Evolutionary conservation across 805 yeast species (phyloP).

Genomic region (Clavispora fructus): DNA sequence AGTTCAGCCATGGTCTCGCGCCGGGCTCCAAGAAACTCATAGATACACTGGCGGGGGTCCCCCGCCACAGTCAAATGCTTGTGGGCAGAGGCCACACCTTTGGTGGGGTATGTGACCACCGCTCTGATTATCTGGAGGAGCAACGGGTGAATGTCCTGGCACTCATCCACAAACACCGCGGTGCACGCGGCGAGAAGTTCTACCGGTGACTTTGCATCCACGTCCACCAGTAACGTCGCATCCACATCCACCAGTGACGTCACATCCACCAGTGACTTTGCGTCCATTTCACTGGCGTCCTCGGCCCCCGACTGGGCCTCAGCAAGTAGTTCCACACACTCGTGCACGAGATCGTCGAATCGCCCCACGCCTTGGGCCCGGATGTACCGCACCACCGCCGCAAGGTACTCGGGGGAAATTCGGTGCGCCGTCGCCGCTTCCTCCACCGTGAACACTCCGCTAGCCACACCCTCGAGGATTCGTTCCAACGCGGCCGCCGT

Average conservation of each 20-base stretch:
- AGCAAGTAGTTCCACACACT: conserved; percentile 19
- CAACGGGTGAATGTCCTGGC: conserved; percentile 60
- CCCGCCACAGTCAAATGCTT: conserved; percentile 66
- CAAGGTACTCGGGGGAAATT: conserved; percentile 24
- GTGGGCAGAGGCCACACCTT: conserved; percentile 1
- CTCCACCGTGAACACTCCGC: conserved; percentile 16
- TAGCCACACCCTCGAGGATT: conserved; percentile 19
- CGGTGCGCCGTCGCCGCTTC: conserved; percentile 20
- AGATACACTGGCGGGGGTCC: conserved; percentile 67
- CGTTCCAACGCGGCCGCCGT: conserved; percentile 20
- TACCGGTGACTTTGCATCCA: too few relatives aligned
- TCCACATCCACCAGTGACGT: too few relatives aligned
- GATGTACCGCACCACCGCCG: conserved; percentile 23
- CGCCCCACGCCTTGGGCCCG: conserved; percentile 30
- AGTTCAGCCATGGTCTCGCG: conserved; percentile 27
- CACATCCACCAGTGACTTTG: too few relatives aligned
- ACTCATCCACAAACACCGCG: conserved; percentile 61
- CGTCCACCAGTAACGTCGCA: too few relatives aligned
- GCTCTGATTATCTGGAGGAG: conserved; percentile 40
- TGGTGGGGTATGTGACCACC: conserved; percentile 32
- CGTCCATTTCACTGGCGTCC: too few relatives aligned
- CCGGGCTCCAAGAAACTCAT: conserved; percentile 57
- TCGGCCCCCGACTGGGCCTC: conserved; percentile 9
- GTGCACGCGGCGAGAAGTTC: conserved; percentile 21
- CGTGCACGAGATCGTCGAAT: conserved; percentile 31